Conservation (phyloP, 139 green algal genomes). For the Tetradesmus obliquus region DNA sequence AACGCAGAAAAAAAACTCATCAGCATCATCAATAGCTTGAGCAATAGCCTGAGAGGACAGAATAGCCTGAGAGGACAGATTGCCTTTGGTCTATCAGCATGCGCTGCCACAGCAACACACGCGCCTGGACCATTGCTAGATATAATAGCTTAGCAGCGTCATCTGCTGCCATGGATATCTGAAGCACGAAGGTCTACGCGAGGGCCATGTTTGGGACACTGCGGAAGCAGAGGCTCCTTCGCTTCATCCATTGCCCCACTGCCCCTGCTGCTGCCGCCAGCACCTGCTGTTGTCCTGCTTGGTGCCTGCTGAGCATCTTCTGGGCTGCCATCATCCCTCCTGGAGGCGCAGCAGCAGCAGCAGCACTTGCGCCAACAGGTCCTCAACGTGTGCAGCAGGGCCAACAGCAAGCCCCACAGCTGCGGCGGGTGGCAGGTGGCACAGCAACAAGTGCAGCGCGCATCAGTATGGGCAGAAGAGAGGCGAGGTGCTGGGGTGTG, state of each 20-base stretch:
- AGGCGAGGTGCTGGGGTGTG: background rate
- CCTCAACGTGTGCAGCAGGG: background rate
- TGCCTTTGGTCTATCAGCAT: no score
- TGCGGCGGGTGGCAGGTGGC: background rate
- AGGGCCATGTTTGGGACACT: background rate
- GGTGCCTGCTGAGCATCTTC: background rate
- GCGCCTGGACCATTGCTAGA: no score
- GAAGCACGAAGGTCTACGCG: background rate
- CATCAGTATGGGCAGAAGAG: background rate
- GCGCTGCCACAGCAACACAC: no score
- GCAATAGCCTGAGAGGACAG: no score
- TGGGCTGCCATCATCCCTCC: no score
- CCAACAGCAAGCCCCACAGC: background rate
- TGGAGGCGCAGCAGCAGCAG: background rate
- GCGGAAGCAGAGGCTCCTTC: background rate
- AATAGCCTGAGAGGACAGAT: no score
- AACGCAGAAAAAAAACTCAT: no score
- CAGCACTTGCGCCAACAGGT: background rate
- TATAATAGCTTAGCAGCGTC: no score
- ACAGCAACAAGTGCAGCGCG: background rate
- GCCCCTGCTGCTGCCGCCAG: background rate
- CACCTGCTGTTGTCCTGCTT: no score
- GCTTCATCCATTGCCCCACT: background rate
- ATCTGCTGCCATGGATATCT: background rate
- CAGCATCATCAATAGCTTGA: no score